A percentile compares a stretch with the other conserved stretches of the same genome.
These are phyloP conservation scores for Theobroma cacao DNA, from an alignment of 345 rosid genomes.

Conservation along the genomic window DNA sequence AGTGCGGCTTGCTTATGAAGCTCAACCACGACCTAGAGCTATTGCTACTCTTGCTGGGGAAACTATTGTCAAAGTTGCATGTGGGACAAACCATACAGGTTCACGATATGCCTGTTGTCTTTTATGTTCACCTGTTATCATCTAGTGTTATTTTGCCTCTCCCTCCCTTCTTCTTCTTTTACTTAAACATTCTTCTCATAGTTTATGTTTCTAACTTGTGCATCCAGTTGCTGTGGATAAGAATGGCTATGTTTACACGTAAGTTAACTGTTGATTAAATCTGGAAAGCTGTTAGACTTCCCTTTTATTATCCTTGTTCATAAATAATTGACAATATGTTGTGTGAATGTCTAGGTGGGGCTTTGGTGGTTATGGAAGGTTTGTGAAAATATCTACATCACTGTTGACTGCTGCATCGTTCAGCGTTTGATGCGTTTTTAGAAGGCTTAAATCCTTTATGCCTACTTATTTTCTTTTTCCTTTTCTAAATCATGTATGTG, in stretches of 20 bases:
- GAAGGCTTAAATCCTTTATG: neutral
- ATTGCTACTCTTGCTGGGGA: conserved; percentile 72
- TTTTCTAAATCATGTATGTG: neutral
- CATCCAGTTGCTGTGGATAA: conserved; percentile 84
- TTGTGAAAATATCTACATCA: conserved; percentile 19
- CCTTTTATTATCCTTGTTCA: conserved; percentile 4
- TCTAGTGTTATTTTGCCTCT: neutral
- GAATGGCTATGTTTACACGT: conserved; percentile 95
- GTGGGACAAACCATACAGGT: conserved; percentile 98
- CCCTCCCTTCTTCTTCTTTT: neutral
- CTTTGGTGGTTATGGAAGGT: conserved; percentile 99
- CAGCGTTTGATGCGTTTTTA: neutral
- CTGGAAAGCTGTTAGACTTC: neutral
- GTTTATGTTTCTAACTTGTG: conserved; percentile 22
- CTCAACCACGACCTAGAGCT: conserved; percentile 91
- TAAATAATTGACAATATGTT: conserved; percentile 19
- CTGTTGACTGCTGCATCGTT: conserved; percentile 1
- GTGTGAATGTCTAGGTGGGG: conserved; percentile 76
- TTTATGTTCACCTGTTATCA: neutral
- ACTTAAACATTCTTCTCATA: conserved; percentile 8
- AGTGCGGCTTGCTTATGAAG: conserved; percentile 86
- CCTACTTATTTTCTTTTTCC: neutral
- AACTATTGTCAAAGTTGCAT: conserved; percentile 90
- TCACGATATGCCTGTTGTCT: conserved; percentile 8
- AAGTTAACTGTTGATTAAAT: conserved; percentile 30